Evolutionary conservation across 2,329 filamentous ascomycete species (phyloP).

Genomic region (Chrysoporthe austroafricana): DNA sequence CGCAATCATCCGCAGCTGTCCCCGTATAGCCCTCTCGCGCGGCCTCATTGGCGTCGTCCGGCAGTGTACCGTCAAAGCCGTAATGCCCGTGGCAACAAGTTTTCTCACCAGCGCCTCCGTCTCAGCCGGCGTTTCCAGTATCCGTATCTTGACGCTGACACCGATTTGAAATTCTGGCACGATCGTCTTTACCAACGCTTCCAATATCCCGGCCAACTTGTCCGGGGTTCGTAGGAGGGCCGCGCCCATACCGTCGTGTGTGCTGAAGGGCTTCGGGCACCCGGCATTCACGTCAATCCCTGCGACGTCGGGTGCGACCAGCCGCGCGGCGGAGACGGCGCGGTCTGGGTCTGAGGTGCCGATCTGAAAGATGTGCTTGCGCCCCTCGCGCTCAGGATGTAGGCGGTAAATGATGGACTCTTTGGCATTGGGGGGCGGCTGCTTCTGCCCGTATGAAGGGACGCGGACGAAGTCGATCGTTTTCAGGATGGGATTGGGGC

Average conservation of each 20-base stretch:
- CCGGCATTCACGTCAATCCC: constrained; percentile 98
- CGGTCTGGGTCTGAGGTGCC: constrained; percentile 82
- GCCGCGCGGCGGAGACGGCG: constrained; percentile 80
- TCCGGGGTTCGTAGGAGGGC: constrained; percentile 86
- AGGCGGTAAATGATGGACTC: constrained; percentile 82
- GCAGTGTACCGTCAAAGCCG: constrained; percentile 90
- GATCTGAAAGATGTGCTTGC: constrained; percentile 85
- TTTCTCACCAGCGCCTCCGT: constrained; percentile 78
- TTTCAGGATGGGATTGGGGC: constrained; percentile 73
- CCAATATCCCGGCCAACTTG: constrained; percentile 79
- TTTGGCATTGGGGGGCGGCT: constrained; percentile 56
- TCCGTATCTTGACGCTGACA: constrained; percentile 94
- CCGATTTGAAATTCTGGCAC: constrained; percentile 80
- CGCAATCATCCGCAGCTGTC: constrained; percentile 83
- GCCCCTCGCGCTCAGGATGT: constrained; percentile 75
- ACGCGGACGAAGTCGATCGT: constrained; percentile 85
- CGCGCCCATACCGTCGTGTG: constrained; percentile 91
- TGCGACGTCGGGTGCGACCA: constrained; percentile 85
- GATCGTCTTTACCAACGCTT: constrained; percentile 79
- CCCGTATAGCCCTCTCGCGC: constrained; percentile 82
- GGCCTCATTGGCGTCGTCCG: constrained; percentile 96
- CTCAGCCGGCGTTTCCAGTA: constrained; percentile 74
- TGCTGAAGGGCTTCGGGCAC: constrained; percentile 98
- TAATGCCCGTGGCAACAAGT: constrained; percentile 87
- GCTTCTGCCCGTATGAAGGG: constrained; percentile 69